Percentiles rank a stretch among this genome's conserved stretches.
Evolutionary conservation across 805 yeast genomes (phyloP).

Genomic region (Saturnispora saitoi): DNA sequence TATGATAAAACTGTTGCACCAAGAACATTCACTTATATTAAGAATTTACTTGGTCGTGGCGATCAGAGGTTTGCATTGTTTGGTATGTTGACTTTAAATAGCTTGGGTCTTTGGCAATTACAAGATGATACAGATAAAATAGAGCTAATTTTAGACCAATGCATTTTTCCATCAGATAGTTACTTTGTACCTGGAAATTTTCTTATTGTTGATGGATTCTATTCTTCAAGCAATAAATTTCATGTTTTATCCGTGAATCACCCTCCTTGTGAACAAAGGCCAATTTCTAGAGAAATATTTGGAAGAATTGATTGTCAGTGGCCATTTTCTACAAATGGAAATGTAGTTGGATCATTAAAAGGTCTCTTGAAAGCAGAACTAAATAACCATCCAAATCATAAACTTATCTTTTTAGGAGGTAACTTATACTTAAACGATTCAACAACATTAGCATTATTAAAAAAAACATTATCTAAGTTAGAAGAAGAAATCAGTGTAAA

Average conservation of each 20-base stretch:
- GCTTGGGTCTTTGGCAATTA: constrained; percentile 60
- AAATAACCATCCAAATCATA: constrained; percentile 39
- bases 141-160: constrained; percentile 54
- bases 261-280: constrained; percentile 81
- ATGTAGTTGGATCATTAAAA: constrained; percentile 54
- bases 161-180: constrained; percentile 53
- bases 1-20: constrained; percentile 9
- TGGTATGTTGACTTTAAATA: constrained; percentile 61
- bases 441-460: constrained; percentile 51
- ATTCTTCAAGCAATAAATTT: constrained; percentile 62
- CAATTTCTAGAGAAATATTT: constrained; percentile 53
- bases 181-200: constrained; percentile 71
- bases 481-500: constrained; percentile 35
- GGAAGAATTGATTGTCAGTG: constrained; percentile 66
- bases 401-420: constrained; percentile 64
- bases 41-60: constrained; percentile 79
- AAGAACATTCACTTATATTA: constrained; percentile 54
- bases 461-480: constrained; percentile 49
- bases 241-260: constrained; percentile 71
- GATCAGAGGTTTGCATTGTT: constrained; percentile 67
- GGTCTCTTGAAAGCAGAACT: constrained; percentile 45
- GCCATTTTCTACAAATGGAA: constrained; percentile 27
- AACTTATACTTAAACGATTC: constrained; percentile 59
- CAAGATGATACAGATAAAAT: constrained; percentile 78
- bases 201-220: constrained; percentile 77